Percentiles rank a stretch among this genome's conserved stretches.
Evolutionary conservation across 140 eudicot genomes (phyloP).

Genomic region (Oenanthe javanica): DNA sequence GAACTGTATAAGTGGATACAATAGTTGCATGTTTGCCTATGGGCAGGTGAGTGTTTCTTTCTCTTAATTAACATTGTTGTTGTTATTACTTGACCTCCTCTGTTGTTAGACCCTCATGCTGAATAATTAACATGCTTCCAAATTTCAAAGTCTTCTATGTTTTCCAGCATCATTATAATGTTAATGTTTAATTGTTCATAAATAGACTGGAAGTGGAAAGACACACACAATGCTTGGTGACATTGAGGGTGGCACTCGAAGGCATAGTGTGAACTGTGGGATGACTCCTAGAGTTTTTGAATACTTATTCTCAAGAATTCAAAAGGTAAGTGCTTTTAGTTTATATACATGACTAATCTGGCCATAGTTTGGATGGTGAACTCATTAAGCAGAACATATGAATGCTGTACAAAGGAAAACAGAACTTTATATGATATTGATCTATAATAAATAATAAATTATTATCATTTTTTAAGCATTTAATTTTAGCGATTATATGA

Average conservation of each 20-base stretch:
- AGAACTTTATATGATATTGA: not conserved
- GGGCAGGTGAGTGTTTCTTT: slow-evolving; percentile 69
- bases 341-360: not conserved
- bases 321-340: slow-evolving; percentile 51
- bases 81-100: not conserved
- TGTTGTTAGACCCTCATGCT: not conserved
- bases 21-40: slow-evolving; percentile 99
- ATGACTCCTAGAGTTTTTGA: slow-evolving; percentile 99
- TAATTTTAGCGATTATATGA: not conserved
- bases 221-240: slow-evolving; percentile 99
- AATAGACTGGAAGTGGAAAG: slow-evolving; percentile 99
- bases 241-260: slow-evolving; percentile 86
- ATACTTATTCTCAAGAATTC: slow-evolving; percentile 86
- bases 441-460: not conserved
- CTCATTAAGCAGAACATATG: not conserved
- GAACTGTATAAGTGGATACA: slow-evolving; percentile 90
- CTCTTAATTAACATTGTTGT: not conserved
- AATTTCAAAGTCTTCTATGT: not conserved
- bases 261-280: slow-evolving; percentile 96
- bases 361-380: not conserved
- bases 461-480: not conserved
- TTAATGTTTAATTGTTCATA: not conserved
- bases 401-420: not conserved
- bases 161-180: slow-evolving; percentile 4
- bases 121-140: not conserved